Conservation (phyloP, 352 stramenopile species). For the Globisporangium parvum region DNA sequence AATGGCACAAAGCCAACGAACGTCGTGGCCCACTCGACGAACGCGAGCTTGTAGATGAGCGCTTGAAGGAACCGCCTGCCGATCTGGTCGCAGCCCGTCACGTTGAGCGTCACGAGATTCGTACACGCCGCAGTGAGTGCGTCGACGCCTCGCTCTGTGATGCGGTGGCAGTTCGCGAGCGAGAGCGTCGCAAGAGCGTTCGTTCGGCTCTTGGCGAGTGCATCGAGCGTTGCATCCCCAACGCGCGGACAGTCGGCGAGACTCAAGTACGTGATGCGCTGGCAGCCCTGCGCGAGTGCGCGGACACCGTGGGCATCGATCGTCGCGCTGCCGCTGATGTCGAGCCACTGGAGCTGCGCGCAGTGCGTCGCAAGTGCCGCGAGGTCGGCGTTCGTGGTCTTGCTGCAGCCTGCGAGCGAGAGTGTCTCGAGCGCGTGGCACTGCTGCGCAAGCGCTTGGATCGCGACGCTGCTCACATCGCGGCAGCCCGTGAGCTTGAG, state of each 20-base stretch:
- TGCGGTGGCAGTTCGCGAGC: slow-evolving; percentile 54
- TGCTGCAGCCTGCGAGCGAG: slow-evolving; percentile 77
- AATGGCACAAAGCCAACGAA: slow-evolving; percentile 86
- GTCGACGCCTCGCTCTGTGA: slow-evolving; percentile 72
- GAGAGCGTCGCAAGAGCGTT: slow-evolving; percentile 36
- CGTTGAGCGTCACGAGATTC: slow-evolving; percentile 82
- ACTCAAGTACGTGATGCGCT: slow-evolving; percentile 56
- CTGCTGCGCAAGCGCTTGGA: slow-evolving; percentile 65
- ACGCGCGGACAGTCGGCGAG: slow-evolving; percentile 74
- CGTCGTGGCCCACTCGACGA: slow-evolving; percentile 74
- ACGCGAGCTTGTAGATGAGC: slow-evolving; percentile 64
- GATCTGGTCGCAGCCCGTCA: slow-evolving; percentile 73
- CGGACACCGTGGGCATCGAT: slow-evolving; percentile 54
- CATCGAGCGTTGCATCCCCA: slow-evolving; percentile 53
- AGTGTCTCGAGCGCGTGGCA: slow-evolving; percentile 69
- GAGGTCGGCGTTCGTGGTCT: slow-evolving; percentile 77
- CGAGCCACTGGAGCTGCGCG: slow-evolving; percentile 60
- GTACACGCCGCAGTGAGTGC: slow-evolving; percentile 47
- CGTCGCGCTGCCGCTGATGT: slow-evolving; percentile 74
- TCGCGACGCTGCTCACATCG: slow-evolving; percentile 66
- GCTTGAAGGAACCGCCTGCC: slow-evolving; percentile 65
- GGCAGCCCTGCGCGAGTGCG: slow-evolving; percentile 53
- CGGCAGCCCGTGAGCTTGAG: slow-evolving; percentile 85
- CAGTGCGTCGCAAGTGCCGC: slow-evolving; percentile 43
- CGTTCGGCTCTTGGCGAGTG: slow-evolving; percentile 24